Evolutionary conservation across 108 stramenopile genomes (phyloP), one percentile per base, ranked within the genome.

Genomic region (Nitzschia palea): DNA sequence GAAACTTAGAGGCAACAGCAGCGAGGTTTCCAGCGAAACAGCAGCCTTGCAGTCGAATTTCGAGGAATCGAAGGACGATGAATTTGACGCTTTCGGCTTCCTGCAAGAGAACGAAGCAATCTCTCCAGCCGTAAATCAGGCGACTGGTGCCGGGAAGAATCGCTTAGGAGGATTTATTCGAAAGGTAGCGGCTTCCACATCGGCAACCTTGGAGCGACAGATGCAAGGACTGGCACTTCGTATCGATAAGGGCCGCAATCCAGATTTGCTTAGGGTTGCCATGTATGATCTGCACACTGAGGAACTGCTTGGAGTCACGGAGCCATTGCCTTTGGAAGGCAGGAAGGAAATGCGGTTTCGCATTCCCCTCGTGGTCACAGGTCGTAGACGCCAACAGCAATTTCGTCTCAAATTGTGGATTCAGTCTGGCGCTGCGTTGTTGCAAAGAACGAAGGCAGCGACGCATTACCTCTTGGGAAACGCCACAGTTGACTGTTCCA

Each of bases 201-300:
- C 83, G 15, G 70, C 51, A 18, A 70, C 80, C 0, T 37, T 93
- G 37, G 86, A 87, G 52, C 81, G 81, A 8, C 60, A 74, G 10
- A 86, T 89, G 30, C 78, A 82, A 10, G 76, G 73, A 12, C 53
- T 89, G 44, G 91, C 91, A 23, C 86, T 93, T 23, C 74, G 72
- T 36, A 86, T 86, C 28, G 91, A 93, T 54, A 58, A 80, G 22
- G 86, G 88, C 37, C 81, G 80, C 54, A 86, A 85, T 77, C 82
- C 85, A 1, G 90, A 91, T 77, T 69, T 79, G 73, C 40, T 85
- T 15, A 63, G 73, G 18, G 76, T 75, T 18, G 82, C 80, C 14
- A 51, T 91, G 57, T 84, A 86, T 60, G 86, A 88, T 70, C 57
- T 53, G 9, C 18, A 32, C 20, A 55, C 55, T 4, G 50, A 55